Conservation (phyloP, 1,284 basidiomycete genomes). For the Irpex lacteus region DNA sequence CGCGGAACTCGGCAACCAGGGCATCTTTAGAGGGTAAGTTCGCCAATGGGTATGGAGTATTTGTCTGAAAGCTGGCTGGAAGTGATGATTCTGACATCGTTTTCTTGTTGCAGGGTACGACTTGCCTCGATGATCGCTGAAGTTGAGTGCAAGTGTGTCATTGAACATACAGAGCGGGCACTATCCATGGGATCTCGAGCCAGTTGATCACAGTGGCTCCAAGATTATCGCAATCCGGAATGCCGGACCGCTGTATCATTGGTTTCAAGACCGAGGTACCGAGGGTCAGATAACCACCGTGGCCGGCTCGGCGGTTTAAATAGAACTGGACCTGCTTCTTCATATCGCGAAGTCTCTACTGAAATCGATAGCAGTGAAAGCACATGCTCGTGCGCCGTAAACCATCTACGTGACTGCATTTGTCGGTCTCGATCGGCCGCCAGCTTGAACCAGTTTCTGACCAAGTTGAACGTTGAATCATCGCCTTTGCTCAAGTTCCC, state of each 20-base stretch:
- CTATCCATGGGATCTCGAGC: too few species aligned
- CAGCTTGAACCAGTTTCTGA: too few species aligned
- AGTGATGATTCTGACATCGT: neutral
- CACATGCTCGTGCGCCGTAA: neutral
- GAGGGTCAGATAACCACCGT: too few species aligned
- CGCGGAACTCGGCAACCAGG: constrained; percentile 58
- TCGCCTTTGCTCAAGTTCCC: neutral
- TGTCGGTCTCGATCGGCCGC: too few species aligned
- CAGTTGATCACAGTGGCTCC: too few species aligned
- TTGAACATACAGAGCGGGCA: neutral
- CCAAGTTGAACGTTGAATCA: too few species aligned
- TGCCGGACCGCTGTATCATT: too few species aligned
- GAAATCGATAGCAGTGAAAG: neutral
- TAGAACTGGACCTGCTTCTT: too few species aligned
- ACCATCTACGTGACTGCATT: neutral
- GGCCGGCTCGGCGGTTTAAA: too few species aligned
- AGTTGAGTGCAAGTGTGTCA: neutral
- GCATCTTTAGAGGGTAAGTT: constrained; percentile 48
- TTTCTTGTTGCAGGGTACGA: neutral
- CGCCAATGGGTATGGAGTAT: constrained; percentile 45
- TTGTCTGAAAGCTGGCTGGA: constrained; percentile 36
- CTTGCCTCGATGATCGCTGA: neutral
- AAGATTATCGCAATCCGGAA: too few species aligned
- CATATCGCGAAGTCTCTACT: neutral
- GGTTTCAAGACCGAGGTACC: too few species aligned